Base-by-base conservation (phyloP, 2,329 filamentous ascomycete genomes). In the Fusarium globosum region DNA sequence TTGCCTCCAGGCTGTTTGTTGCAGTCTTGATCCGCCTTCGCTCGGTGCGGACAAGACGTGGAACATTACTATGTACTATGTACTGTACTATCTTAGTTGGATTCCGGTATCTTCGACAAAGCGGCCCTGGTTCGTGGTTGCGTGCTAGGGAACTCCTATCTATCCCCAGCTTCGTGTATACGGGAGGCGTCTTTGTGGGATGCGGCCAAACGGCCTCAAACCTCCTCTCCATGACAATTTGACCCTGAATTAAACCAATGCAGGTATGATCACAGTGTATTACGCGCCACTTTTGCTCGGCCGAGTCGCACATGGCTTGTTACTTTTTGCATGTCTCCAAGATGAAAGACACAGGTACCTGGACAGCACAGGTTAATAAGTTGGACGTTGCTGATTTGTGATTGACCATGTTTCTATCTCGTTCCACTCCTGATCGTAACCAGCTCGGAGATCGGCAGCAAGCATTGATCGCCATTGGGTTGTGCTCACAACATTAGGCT, bases 361-460 rank as follows among this genome's bases (percentile, higher is more conserved):
- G 28, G 20, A 48, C 21, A 28, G 23, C 35, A 41, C 26, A 41
- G 20, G 51, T n/a, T 23, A 14, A 33, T 14, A 33, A 64, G 28
- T 28, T 45, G 18, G 36, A 46, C 48, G 13, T 26, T 46, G 18
- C 30, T 52, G 36, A 30, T 48, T 64, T 43, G 36, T 23, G 26
- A 68, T 43, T 51, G 26, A 68, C 36, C 38, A 35, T 35, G 46
- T 51, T 64, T 43, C 46, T 38, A 43, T 38, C 33, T 33, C 35
- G 41, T 68, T 42, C 33, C 57, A 53, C 63, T 61, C 51, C 52
- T n/a, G 33, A 58, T 62, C 65, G 35, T 39, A 23, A 39, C 43
- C 41, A 35, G 38, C 56, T 55, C 63, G 51, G 48, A 68, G 63
- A 73, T 73, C 71, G 68, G 69, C 62, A 60, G 28, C 59, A 65